A percentile compares a stretch with the other conserved stretches of the same genome.
phyloP scores from a whole-genome alignment of 345 rosid genomes.

The Linum lewisii region DNA sequence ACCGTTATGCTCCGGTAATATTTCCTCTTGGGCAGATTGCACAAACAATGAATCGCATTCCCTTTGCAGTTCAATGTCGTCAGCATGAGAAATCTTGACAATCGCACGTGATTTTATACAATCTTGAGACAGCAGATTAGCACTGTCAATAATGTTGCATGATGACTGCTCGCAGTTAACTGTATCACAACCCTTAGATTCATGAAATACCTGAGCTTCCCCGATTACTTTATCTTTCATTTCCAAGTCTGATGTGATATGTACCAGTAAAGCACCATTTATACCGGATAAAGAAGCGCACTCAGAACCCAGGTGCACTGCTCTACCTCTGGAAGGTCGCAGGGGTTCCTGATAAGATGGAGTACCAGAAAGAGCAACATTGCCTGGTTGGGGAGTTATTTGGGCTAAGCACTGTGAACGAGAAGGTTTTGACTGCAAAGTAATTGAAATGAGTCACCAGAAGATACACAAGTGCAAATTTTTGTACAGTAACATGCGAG shows the following conservation, averaged over 20 bases:
- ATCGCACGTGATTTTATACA: slow-evolving; percentile 14
- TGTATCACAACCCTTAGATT: slow-evolving; percentile 19
- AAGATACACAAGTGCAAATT: no score
- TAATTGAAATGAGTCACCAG: slow-evolving; percentile 12
- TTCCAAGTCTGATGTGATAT: slow-evolving; percentile 17
- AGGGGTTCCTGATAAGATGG: slow-evolving; percentile 26
- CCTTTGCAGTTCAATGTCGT: slow-evolving; percentile 18
- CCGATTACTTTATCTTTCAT: slow-evolving; percentile 15
- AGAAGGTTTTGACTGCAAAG: slow-evolving; percentile 59
- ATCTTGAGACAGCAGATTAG: slow-evolving; percentile 16
- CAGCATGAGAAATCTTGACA: slow-evolving; percentile 16
- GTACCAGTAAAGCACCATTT: slow-evolving; percentile 22
- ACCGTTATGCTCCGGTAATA: no score
- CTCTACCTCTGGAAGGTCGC: slow-evolving; percentile 17
- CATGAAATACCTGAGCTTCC: slow-evolving; percentile 14
- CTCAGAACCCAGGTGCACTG: slow-evolving; percentile 10
- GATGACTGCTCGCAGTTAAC: slow-evolving; percentile 22
- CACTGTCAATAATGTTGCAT: slow-evolving; percentile 18
- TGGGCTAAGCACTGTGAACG: slow-evolving; percentile 24
- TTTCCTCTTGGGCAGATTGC: no score
- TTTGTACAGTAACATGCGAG: no score
- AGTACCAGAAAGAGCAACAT: slow-evolving; percentile 22
- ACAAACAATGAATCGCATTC: slow-evolving; percentile 20
- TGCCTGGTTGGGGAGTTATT: no score
- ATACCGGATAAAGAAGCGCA: no score